These are phyloP conservation scores for Ascochyta lentis DNA, from an alignment of 2,329 filamentous ascomycete species.

Conservation along the genomic window DNA sequence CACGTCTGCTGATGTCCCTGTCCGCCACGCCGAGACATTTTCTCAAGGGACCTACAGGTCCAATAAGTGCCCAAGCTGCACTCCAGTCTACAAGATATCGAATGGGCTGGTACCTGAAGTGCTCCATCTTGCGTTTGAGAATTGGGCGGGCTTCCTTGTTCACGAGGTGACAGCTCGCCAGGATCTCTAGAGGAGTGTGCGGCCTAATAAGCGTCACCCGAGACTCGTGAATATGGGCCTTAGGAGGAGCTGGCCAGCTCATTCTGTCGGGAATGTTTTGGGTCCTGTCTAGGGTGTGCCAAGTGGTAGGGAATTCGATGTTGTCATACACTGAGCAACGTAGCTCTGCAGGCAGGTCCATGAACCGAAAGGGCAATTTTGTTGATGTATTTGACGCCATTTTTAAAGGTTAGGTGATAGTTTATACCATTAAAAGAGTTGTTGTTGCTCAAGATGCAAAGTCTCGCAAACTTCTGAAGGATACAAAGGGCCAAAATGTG, in stretches of 20 bases:
- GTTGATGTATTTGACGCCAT: slow-evolving; percentile 8
- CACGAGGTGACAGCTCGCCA: slow-evolving; percentile 15
- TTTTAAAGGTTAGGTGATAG: background rate
- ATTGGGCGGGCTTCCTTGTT: slow-evolving; percentile 17
- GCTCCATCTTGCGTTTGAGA: slow-evolving; percentile 16
- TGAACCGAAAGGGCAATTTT: slow-evolving; percentile 16
- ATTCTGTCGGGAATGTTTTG: background rate
- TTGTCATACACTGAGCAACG: slow-evolving; percentile 17
- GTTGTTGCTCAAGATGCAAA: no score
- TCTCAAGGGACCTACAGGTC: background rate
- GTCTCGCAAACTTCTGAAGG: no score
- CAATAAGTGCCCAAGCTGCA: slow-evolving; percentile 18
- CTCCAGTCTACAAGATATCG: slow-evolving; percentile 23
- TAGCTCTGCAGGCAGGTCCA: slow-evolving; percentile 18
- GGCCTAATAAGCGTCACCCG: slow-evolving; percentile 15
- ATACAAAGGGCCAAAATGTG: no score
- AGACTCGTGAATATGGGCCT: slow-evolving; percentile 11
- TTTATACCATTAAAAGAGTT: background rate
- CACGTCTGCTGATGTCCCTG: background rate
- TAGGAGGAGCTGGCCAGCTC: slow-evolving; percentile 14
- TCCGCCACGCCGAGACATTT: slow-evolving; percentile 12
- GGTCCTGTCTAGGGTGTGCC: slow-evolving; percentile 15
- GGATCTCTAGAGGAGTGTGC: slow-evolving; percentile 6
- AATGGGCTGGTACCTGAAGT: slow-evolving; percentile 10
- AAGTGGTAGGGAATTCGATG: slow-evolving; percentile 13